phyloP scores from a whole-genome alignment of 179 eudicot species.

The Actinidia chinensis region DNA sequence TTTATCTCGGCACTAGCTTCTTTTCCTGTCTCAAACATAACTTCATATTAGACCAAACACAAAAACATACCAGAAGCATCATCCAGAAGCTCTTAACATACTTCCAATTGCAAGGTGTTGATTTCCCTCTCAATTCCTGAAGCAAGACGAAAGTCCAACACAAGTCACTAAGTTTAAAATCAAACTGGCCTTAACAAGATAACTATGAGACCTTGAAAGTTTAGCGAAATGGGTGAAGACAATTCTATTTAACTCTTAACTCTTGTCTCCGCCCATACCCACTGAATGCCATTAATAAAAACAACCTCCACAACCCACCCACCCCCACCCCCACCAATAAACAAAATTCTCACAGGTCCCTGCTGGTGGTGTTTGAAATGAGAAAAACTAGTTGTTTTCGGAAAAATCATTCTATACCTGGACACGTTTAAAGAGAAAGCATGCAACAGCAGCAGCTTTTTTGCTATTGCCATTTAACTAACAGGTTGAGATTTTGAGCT shows the following conservation, averaged over 20 bases:
- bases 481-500: background rate
- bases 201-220: background rate
- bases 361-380: too few species aligned
- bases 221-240: background rate
- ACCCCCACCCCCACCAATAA: too few species aligned
- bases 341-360: too few species aligned
- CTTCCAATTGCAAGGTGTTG: constrained; percentile 71
- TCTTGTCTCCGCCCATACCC: background rate
- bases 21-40: too few species aligned
- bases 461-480: too few species aligned
- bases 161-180: background rate
- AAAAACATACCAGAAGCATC: constrained; percentile 4
- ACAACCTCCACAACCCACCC: too few species aligned
- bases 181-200: background rate
- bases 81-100: constrained; percentile 32
- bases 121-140: constrained; percentile 92
- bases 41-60: constrained; percentile 19
- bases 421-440: too few species aligned
- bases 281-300: background rate
- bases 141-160: constrained; percentile 17
- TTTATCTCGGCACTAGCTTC: constrained; percentile 39
- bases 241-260: background rate
- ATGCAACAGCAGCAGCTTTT: too few species aligned
- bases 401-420: too few species aligned
- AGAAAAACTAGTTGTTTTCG: too few species aligned